These are phyloP conservation scores for Entrophospora sp. DNA, from an alignment of 192 early-diverging fungal species.

Conservation along the genomic window DNA sequence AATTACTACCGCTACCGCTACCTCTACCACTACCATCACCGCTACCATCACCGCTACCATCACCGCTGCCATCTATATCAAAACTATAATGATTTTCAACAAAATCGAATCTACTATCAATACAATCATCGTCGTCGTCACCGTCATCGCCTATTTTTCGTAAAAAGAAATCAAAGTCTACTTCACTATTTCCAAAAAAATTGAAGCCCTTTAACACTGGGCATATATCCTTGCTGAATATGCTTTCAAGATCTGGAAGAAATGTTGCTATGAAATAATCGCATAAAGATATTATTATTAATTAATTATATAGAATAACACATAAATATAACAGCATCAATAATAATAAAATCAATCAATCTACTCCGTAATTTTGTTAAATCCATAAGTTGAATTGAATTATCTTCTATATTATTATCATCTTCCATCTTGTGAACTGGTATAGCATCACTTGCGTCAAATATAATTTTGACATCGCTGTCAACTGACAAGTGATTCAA, in stretches of 20 bases:
- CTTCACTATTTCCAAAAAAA: constrained; percentile 30
- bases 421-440: constrained; percentile 41
- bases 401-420: constrained; percentile 21
- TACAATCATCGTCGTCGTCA: not conserved
- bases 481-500: constrained; percentile 82
- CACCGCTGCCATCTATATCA: not conserved
- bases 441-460: constrained; percentile 83
- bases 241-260: not conserved
- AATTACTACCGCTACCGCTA: too few species aligned
- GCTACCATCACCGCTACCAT: not conserved
- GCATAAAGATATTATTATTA: not conserved
- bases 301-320: not conserved
- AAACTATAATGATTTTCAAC: not conserved
- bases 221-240: constrained; percentile 43
- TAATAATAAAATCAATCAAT: not conserved
- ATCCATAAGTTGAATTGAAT: constrained; percentile 16
- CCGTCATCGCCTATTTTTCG: not conserved
- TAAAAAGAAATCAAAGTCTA: not conserved
- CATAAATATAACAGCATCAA: not conserved
- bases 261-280: constrained; percentile 9
- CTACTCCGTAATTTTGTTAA: constrained; percentile 11
- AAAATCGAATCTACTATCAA: not conserved
- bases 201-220: constrained; percentile 61
- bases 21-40: not conserved
- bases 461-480: constrained; percentile 79